Evolutionary conservation across 2,329 filamentous ascomycete genomes (phyloP).

Genomic region (Penicillium sp.): DNA sequence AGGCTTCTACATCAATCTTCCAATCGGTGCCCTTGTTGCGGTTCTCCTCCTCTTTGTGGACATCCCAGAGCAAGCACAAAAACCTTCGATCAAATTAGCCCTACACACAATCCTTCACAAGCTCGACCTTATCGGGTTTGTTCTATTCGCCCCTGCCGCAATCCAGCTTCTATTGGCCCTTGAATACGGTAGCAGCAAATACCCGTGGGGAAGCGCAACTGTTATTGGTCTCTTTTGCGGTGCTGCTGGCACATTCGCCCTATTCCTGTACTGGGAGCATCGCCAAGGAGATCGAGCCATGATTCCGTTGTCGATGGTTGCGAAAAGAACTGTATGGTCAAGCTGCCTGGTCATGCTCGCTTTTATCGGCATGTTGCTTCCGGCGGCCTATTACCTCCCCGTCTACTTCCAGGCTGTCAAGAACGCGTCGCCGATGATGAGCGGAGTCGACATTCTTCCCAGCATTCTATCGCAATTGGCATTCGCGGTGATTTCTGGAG

Average conservation of each 20-base stretch:
- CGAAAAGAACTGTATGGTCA: constrained; percentile 32
- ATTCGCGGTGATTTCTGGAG: constrained; percentile 31
- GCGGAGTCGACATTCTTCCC: constrained; percentile 26
- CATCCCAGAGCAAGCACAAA: constrained; percentile 16
- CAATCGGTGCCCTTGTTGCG: constrained; percentile 31
- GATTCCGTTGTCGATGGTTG: constrained; percentile 37
- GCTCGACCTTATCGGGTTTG: constrained; percentile 22
- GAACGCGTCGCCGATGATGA: constrained; percentile 23
- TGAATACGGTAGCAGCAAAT: constrained; percentile 41
- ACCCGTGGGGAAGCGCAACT: constrained; percentile 35
- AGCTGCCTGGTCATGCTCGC: constrained; percentile 13
- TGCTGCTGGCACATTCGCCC: constrained; percentile 35
- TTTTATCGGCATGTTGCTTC: constrained; percentile 8
- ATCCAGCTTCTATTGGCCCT: constrained; percentile 45
- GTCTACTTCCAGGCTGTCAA: constrained; percentile 48
- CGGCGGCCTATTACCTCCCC: constrained; percentile 14
- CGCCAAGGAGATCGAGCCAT: constrained; percentile 42
- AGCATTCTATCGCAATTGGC: constrained; percentile 31
- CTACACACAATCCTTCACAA: constrained; percentile 8
- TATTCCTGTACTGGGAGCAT: constrained; percentile 39
- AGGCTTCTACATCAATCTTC: constrained; percentile 42
- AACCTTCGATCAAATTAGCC: constrained; percentile 10
- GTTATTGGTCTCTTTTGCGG: constrained; percentile 48
- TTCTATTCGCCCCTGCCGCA: constrained; percentile 29
- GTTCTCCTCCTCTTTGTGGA: constrained; percentile 27